Conservation (phyloP, 164 flowering plant species). For the Pachysandra terminalis region DNA sequence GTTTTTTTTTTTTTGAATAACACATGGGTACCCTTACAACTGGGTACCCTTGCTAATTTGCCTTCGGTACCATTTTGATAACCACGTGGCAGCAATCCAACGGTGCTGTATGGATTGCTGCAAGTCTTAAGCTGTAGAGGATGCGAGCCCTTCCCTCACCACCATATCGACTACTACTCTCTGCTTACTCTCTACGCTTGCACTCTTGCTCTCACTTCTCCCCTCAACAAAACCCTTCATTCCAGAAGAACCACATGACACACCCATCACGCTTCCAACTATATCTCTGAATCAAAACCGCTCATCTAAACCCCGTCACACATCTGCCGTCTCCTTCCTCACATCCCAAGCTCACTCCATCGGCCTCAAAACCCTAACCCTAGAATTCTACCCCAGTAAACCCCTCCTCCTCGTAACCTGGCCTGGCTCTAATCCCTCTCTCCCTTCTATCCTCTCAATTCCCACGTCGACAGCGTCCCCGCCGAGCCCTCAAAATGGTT, state of each 20-base stretch:
- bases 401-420: slow-evolving; percentile 77
- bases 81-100: no score
- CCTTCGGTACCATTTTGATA: no score
- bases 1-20: no score
- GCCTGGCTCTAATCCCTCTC: slow-evolving; percentile 70
- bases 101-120: no score
- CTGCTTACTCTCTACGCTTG: neutral
- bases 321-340: slow-evolving; percentile 59
- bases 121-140: no score
- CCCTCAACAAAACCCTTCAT: neutral
- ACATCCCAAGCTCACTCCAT: slow-evolving; percentile 43
- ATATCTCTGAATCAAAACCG: slow-evolving; percentile 74
- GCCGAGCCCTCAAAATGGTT: slow-evolving; percentile 81
- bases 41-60: no score
- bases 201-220: slow-evolving; percentile 5
- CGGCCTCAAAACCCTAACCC: slow-evolving; percentile 39
- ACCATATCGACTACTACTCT: no score
- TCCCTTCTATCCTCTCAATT: slow-evolving; percentile 86
- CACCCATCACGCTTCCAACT: slow-evolving; percentile 58
- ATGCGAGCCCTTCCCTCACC: no score
- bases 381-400: slow-evolving; percentile 48
- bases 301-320: slow-evolving; percentile 78
- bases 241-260: slow-evolving; percentile 18
- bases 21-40: no score
- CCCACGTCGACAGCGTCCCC: slow-evolving; percentile 92